Conservation (phyloP, 1,284 basidiomycete genomes). For the Microbotryomycetes sp. region DNA sequence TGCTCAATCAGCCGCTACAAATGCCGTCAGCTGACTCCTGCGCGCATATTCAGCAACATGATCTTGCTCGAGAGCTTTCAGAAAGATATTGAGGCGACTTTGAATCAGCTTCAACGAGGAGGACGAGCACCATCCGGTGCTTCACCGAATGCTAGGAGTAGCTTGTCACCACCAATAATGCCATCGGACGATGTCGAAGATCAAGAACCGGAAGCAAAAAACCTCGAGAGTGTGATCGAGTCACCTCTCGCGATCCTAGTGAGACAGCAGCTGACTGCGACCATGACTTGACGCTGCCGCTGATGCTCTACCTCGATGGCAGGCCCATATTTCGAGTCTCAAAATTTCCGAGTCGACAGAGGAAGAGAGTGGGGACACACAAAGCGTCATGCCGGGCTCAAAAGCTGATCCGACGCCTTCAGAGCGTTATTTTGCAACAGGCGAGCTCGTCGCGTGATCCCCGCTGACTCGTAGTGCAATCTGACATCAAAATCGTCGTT, state of each 20-base stretch:
- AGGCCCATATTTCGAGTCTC: slow-evolving; percentile 14
- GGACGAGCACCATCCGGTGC: not conserved
- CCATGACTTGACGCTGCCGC: too few species aligned
- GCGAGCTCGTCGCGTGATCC: not conserved
- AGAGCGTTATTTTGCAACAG: not conserved
- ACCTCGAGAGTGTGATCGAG: slow-evolving; percentile 25
- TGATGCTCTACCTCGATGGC: not conserved
- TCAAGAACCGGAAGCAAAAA: not conserved
- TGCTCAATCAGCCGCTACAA: not conserved
- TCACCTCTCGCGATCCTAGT: slow-evolving; percentile 22
- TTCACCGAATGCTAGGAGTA: not conserved
- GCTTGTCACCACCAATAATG: not conserved
- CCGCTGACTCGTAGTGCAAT: not conserved
- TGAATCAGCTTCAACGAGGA: not conserved
- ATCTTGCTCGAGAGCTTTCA: slow-evolving; percentile 16
- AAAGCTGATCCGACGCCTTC: not conserved
- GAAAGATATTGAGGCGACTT: slow-evolving; percentile 11
- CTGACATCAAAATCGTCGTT: slow-evolving; percentile 11
- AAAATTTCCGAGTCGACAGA: slow-evolving; percentile 13
- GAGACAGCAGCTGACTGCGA: not conserved
- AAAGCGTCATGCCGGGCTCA: slow-evolving; percentile 1
- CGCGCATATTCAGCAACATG: slow-evolving; percentile 10
- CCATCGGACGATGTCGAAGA: not conserved
- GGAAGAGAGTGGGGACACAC: slow-evolving; percentile 20
- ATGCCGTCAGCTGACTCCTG: not conserved